A percentile compares a stretch with the other conserved stretches of the same genome.
phyloP scores from a whole-genome alignment of 805 yeast genomes.

The Isabelozyma rhagii region DNA sequence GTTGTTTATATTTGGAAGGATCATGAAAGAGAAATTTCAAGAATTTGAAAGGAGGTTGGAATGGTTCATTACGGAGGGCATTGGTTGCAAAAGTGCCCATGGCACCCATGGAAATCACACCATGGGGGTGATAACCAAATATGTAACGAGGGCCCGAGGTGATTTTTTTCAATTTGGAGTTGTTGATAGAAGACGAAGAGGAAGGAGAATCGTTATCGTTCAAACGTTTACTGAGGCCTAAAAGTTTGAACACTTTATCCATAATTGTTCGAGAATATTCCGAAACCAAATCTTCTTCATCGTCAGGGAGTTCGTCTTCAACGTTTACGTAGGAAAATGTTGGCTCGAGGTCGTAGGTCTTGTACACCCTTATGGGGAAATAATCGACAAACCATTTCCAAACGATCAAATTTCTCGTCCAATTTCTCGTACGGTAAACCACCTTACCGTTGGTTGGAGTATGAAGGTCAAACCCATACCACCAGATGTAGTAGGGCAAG shows the following conservation, averaged over 20 bases:
- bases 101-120: conserved; percentile 88
- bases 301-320: conserved; percentile 24
- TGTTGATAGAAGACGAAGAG: conserved; percentile 5
- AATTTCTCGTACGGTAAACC: conserved; percentile 50
- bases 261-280: conserved; percentile 34
- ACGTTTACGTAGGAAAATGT: conserved; percentile 49
- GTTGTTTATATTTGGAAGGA: conserved; percentile 62
- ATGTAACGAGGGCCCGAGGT: conserved; percentile 72
- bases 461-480: conserved; percentile 54
- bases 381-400: conserved; percentile 76
- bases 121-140: conserved; percentile 96
- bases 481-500: conserved; percentile 56
- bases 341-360: conserved; percentile 68
- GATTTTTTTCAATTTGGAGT: conserved; percentile 19
- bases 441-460: conserved; percentile 76
- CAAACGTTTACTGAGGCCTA: conserved; percentile 37
- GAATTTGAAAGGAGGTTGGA: conserved; percentile 29
- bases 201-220: conserved; percentile 21
- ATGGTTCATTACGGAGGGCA: conserved; percentile 41
- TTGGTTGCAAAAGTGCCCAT: conserved; percentile 77
- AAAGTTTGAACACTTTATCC: conserved; percentile 30
- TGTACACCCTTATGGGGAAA: conserved; percentile 75
- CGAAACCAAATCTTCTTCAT: conserved; percentile 42
- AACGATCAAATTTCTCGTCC: conserved; percentile 52
- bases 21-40: conserved; percentile 47